Evolutionary conservation across 1,139 yeast genomes (phyloP), one percentile per base, ranked within the genome.

Genomic region (Meyerozyma carpophila): DNA sequence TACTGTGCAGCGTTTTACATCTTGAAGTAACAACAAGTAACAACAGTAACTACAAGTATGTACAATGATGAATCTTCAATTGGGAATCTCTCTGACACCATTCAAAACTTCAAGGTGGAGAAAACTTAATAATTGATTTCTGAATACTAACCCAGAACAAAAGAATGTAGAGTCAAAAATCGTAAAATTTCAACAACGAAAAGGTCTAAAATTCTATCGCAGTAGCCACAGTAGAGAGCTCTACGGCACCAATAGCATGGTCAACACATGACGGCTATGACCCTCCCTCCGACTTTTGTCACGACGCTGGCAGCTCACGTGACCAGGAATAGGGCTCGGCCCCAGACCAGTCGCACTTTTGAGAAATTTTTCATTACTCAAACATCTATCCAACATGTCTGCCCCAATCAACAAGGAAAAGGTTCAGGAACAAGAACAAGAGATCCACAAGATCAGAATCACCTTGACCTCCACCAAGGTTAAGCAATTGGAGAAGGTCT

Each of bases 381-480:
- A 68, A 67, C 73, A 73, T 68, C 72, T 51, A 76, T 75, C 70
- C 63, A 66, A 61, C 59, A 85, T 85, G 93, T 82, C 93, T 71
- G 85, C 84, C 73, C 76, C 72, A 61, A 73, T 80, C 66, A 84
- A 82, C 78, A 89, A 89, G 81, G 93, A 87, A 80, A 78, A 79
- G 66, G 74, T 68, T 60, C 88, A 82, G 71, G 87, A 81, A 71
- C 87, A 81, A 72, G 57, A 59, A 48, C 84, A 82, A 71, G 83
- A 82, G 70, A 78, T 88, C 81, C 90, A 86, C 84, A 91, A 93
- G 85, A 91, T 94, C 81, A 90, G 98, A 84, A 91, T 94, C 79
- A 91, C 98, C 72, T 84, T 94, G 81, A 90, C 96, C 71, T 93
- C 98, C 62, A 89, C 97, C 82, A 90, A 93, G 82, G 97, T 93